Conservation (phyloP, 345 rosid genomes). For the Laguncularia racemosa region DNA sequence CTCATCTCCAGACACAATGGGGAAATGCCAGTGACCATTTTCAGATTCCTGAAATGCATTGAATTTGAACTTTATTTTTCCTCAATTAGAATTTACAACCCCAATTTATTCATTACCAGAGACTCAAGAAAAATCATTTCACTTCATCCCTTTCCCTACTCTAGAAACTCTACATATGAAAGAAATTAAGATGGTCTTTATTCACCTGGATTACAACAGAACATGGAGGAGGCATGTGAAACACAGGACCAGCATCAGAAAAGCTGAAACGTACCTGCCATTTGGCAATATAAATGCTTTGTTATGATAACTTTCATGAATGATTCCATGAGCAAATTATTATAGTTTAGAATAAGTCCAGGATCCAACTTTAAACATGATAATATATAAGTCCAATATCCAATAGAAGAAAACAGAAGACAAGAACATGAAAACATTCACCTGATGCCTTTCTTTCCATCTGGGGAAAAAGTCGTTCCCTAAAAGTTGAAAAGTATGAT, state of each 20-base stretch:
- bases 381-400: not conserved
- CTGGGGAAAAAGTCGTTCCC: conserved; percentile 65
- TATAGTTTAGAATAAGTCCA: no score
- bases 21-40: conserved; percentile 69
- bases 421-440: conserved; percentile 11
- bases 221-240: conserved; percentile 57
- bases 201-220: conserved; percentile 60
- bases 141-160: not conserved
- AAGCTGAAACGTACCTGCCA: conserved; percentile 52
- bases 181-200: conserved; percentile 1
- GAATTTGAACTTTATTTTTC: not conserved
- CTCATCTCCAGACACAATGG: conserved; percentile 33
- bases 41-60: conserved; percentile 46
- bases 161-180: not conserved
- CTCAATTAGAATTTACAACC: not conserved
- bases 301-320: not conserved
- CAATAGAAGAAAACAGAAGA: not conserved
- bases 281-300: conserved; percentile 7
- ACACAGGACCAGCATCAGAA: conserved; percentile 38
- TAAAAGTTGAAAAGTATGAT: conserved; percentile 66
- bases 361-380: not conserved
- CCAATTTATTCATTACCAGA: no score
- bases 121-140: no score
- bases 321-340: no score
- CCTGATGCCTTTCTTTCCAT: conserved; percentile 85